These are phyloP conservation scores for Letharia columbiana DNA, from an alignment of 495 filamentous ascomycete species.

Conservation along the genomic window DNA sequence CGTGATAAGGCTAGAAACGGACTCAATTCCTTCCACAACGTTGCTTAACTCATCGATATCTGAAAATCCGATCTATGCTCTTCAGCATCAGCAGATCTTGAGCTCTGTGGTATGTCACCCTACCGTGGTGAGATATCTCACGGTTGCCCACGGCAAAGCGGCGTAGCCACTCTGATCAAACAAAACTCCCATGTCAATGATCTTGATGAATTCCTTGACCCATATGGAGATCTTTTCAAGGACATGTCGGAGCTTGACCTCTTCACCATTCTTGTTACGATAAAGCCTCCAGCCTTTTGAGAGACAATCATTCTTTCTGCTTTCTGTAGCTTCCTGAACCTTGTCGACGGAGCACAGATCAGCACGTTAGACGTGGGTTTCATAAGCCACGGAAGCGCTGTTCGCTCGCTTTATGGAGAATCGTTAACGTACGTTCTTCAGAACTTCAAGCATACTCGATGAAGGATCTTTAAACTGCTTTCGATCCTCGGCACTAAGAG, in stretches of 20 bases:
- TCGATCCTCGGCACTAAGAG: not conserved
- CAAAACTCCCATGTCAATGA: constrained; percentile 1
- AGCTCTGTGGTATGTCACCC: not conserved
- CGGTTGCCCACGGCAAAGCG: constrained; percentile 11
- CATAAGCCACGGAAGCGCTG: not conserved
- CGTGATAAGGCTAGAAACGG: not conserved
- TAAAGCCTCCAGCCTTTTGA: not conserved
- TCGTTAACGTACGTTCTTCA: not conserved
- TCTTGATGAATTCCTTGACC: constrained; percentile 6
- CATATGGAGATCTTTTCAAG: constrained; percentile 6
- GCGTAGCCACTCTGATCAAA: not conserved
- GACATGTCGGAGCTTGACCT: constrained; percentile 10
- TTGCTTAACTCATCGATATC: not conserved
- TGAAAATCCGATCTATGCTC: not conserved
- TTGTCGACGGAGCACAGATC: not conserved
- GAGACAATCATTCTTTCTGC: not conserved
- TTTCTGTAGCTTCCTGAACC: constrained; percentile 2
- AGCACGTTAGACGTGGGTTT: not conserved
- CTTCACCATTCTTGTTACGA: constrained; percentile 9
- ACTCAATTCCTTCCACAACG: not conserved
- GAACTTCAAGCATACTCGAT: not conserved
- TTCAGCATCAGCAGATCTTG: not conserved
- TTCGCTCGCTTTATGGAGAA: not conserved
- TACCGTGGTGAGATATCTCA: not conserved
- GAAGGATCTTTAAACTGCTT: not conserved